phyloP scores from a whole-genome alignment of 345 rosid genomes.

The Hypericum androsaemum region DNA sequence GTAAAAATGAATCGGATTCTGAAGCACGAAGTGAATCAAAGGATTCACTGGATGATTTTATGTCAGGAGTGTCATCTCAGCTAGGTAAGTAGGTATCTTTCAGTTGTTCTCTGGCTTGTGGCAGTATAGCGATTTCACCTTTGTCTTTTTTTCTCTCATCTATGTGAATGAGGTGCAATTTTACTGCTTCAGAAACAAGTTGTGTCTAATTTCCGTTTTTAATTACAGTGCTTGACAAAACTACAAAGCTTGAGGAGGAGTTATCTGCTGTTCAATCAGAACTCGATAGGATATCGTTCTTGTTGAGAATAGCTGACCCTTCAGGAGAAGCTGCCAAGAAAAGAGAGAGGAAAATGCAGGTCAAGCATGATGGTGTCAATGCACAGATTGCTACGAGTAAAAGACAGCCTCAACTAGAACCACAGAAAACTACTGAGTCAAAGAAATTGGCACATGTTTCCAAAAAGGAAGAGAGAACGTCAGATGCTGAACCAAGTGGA shows the following conservation, averaged over 20 bases:
- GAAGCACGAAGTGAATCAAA: constrained; percentile 41
- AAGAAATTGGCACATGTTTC: constrained; percentile 23
- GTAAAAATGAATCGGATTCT: constrained; percentile 40
- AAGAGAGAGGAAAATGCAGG: constrained; percentile 42
- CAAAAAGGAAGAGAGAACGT: constrained; percentile 23
- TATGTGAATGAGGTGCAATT: background rate
- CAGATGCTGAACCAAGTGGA: constrained; percentile 20
- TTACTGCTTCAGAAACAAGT: constrained; percentile 4
- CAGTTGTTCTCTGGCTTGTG: too few species aligned
- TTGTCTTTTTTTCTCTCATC: background rate
- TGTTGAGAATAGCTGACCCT: constrained; percentile 89
- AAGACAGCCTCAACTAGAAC: constrained; percentile 25
- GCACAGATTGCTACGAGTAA: constrained; percentile 21
- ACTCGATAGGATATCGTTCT: constrained; percentile 54
- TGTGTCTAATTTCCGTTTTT: constrained; percentile 2
- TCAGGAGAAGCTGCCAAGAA: constrained; percentile 64
- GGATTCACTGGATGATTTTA: constrained; percentile 84
- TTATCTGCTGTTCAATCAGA: constrained; percentile 58
- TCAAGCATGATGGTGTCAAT: constrained; percentile 25
- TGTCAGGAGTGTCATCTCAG: constrained; percentile 83
- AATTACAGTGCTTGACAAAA: constrained; percentile 58
- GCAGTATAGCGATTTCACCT: background rate
- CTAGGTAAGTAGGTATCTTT: constrained; percentile 37
- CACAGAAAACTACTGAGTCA: constrained; percentile 20
- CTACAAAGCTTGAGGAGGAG: constrained; percentile 53